Evolutionary conservation across 345 rosid species (phyloP).

Genomic region (Abelmoschus esculentus): DNA sequence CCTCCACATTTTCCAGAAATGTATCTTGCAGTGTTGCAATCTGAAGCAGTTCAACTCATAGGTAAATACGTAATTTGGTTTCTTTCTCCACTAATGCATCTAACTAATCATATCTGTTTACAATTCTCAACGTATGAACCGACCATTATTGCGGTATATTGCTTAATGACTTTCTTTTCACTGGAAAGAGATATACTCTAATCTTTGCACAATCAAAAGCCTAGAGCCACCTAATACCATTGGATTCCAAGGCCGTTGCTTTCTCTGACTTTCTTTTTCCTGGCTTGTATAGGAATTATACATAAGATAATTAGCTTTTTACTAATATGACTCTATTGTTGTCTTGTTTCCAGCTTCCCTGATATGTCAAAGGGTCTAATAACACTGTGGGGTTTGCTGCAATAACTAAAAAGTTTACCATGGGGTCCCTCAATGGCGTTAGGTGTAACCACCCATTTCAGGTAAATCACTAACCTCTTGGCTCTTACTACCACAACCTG

Average conservation of each 20-base stretch:
- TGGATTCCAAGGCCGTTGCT: constrained; percentile 3
- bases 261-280: neutral
- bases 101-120: neutral
- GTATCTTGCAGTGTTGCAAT: constrained; percentile 33
- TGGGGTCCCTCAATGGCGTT: constrained; percentile 4
- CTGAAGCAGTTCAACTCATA: neutral
- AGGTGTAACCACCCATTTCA: constrained; percentile 16
- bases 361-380: constrained; percentile 1
- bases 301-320: neutral
- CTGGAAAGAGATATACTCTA: neutral
- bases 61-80: neutral
- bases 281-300: constrained; percentile 1
- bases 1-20: constrained; percentile 52
- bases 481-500: neutral
- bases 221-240: constrained; percentile 5
- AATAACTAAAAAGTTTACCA: neutral
- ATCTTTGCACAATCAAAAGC: neutral
- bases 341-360: neutral
- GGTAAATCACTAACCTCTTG: neutral
- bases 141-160: neutral
- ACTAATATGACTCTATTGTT: neutral
- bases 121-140: neutral
- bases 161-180: neutral
- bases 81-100: neutral
- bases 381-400: neutral